phyloP scores from a whole-genome alignment of 2,329 filamentous ascomycete genomes.

The Colletotrichum noveboracense region DNA sequence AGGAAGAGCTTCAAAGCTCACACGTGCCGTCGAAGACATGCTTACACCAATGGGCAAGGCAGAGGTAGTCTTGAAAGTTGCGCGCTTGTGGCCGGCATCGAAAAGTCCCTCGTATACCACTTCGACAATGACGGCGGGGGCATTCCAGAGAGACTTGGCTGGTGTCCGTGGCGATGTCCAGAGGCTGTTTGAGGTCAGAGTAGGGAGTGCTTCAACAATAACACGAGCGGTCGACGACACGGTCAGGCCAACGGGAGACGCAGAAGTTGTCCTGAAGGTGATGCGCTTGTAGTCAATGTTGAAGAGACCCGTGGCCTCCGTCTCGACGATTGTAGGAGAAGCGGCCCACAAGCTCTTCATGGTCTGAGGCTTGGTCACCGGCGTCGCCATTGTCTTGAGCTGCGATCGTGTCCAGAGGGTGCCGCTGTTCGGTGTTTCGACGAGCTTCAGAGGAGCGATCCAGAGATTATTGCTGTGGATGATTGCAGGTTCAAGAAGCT shows the following conservation, averaged over 20 bases:
- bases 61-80: slow-evolving; percentile 23
- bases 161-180: slow-evolving; percentile 28
- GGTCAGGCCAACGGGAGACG: slow-evolving; percentile 36
- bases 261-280: slow-evolving; percentile 35
- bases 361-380: neutral
- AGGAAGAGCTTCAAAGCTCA: slow-evolving; percentile 30
- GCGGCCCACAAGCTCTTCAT: slow-evolving; percentile 22
- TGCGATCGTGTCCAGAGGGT: slow-evolving; percentile 18
- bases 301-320: slow-evolving; percentile 25
- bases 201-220: neutral
- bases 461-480: slow-evolving; percentile 44
- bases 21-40: slow-evolving; percentile 24
- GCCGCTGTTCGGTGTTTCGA: neutral
- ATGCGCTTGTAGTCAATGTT: slow-evolving; percentile 23
- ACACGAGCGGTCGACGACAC: slow-evolving; percentile 36
- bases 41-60: slow-evolving; percentile 18
- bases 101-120: slow-evolving; percentile 14
- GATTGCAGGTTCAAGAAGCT: slow-evolving; percentile 28
- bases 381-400: neutral
- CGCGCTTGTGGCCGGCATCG: slow-evolving; percentile 24
- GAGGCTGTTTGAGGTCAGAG: slow-evolving; percentile 34
- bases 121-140: neutral
- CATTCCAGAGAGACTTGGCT: neutral
- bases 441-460: slow-evolving; percentile 18
- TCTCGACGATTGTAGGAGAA: neutral